Evolutionary conservation across 805 yeast species (phyloP).

Genomic region (Pichia kluyveri): DNA sequence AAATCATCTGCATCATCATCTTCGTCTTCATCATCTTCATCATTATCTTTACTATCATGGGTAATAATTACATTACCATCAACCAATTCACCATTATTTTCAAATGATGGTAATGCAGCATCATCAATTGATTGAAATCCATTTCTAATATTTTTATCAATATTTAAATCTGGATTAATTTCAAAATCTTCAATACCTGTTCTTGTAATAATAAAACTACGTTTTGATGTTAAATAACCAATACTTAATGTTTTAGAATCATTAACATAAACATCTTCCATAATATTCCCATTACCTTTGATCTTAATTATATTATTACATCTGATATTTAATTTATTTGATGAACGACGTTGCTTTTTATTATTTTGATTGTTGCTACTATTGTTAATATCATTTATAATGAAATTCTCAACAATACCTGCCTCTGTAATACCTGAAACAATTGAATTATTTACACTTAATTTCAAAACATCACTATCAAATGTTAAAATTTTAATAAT

Average conservation of each 20-base stretch:
- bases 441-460: background rate
- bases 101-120: conserved; percentile 1
- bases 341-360: background rate
- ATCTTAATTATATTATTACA: background rate
- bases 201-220: background rate
- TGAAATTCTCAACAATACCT: background rate
- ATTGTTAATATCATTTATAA: background rate
- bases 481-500: background rate
- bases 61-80: conserved; percentile 31
- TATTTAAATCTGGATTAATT: conserved; percentile 5
- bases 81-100: conserved; percentile 12
- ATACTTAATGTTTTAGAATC: background rate
- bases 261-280: background rate
- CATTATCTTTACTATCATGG: conserved; percentile 31
- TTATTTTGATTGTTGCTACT: background rate
- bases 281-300: background rate
- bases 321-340: background rate
- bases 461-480: background rate
- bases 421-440: background rate
- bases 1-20: conserved; percentile 34
- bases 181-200: background rate
- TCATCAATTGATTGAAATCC: conserved; percentile 24
- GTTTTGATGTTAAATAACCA: background rate
- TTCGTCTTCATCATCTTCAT: conserved; percentile 52
- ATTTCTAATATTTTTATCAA: conserved; percentile 17